Evolutionary conservation across 805 yeast species (phyloP).

Genomic region (Candida namnaoensis): DNA sequence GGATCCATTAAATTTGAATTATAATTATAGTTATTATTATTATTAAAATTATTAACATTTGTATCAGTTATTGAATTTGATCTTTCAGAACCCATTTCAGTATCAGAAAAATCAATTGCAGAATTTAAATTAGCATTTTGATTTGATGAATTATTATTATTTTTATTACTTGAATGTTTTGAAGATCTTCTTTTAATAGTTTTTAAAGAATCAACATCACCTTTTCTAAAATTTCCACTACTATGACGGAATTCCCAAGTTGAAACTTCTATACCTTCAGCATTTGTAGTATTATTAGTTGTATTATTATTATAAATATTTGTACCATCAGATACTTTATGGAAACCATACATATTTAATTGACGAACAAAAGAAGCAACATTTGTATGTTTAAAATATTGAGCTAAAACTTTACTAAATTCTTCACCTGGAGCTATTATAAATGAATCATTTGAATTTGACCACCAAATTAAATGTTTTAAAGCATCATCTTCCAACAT

Average conservation of each 20-base stretch:
- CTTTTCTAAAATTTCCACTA: slow-evolving; percentile 69
- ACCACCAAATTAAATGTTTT: slow-evolving; percentile 82
- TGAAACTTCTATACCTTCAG: slow-evolving; percentile 5
- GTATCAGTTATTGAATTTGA: slow-evolving; percentile 11
- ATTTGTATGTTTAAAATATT: slow-evolving; percentile 74
- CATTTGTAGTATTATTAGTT: slow-evolving; percentile 1
- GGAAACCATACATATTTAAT: slow-evolving; percentile 77
- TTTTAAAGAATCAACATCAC: slow-evolving; percentile 66
- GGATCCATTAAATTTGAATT: no score
- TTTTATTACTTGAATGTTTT: slow-evolving; percentile 16
- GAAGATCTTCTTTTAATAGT: slow-evolving; percentile 74
- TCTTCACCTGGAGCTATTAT: slow-evolving; percentile 80
- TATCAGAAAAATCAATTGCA: slow-evolving; percentile 11
- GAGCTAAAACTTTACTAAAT: slow-evolving; percentile 60
- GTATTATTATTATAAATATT: slow-evolving; percentile 4
- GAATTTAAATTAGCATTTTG: slow-evolving; percentile 2
- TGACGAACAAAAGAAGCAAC: slow-evolving; percentile 75
- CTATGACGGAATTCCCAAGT: slow-evolving; percentile 89
- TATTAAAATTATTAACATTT: slow-evolving; percentile 1
- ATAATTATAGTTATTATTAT: not conserved
- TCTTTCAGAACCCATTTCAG: slow-evolving; percentile 8
- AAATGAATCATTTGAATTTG: slow-evolving; percentile 61
- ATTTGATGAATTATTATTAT: slow-evolving; percentile 7
- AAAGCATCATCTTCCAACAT: slow-evolving; percentile 79
- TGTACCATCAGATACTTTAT: slow-evolving; percentile 39